Conservation (phyloP, 345 rosid species). For the Clarkia xantiana region DNA sequence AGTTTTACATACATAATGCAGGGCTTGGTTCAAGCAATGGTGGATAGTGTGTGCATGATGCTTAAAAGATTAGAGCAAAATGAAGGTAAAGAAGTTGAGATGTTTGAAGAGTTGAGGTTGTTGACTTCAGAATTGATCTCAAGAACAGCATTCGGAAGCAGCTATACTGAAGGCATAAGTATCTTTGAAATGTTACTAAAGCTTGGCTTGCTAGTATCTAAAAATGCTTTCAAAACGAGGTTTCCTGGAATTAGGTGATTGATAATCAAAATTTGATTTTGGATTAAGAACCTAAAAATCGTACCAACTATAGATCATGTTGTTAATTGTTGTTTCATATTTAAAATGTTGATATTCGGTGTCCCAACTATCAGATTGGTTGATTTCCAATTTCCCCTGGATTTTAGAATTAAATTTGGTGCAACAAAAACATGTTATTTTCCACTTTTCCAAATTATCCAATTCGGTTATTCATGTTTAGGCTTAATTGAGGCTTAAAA, state of each 20-base stretch:
- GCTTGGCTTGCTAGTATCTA: conserved; percentile 7
- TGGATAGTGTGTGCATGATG: conserved; percentile 25
- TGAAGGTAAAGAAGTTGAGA: conserved; percentile 26
- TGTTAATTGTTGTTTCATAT: too few relatives aligned
- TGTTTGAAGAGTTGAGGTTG: conserved; percentile 19
- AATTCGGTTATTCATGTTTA: too few relatives aligned
- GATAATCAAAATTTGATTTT: too few relatives aligned
- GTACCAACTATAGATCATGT: too few relatives aligned
- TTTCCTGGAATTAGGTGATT: conserved; percentile 23
- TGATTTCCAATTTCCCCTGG: too few relatives aligned
- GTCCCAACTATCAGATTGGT: too few relatives aligned
- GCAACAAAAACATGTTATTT: too few relatives aligned
- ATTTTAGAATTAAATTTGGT: too few relatives aligned
- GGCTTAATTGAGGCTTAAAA: too few relatives aligned
- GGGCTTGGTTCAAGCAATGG: conserved; percentile 23
- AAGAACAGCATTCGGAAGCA: conserved; percentile 39
- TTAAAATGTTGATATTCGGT: too few relatives aligned
- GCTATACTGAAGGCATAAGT: conserved; percentile 23
- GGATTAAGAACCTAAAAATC: too few relatives aligned
- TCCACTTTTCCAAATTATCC: too few relatives aligned
- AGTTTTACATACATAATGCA: conserved; percentile 1
- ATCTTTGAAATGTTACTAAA: conserved; percentile 23
- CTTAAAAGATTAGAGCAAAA: conserved; percentile 25
- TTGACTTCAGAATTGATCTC: conserved; percentile 37
- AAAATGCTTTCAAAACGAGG: conserved; percentile 8